phyloP scores from a whole-genome alignment of 78 protist genomes.

The Protostelium mycophagum region DNA sequence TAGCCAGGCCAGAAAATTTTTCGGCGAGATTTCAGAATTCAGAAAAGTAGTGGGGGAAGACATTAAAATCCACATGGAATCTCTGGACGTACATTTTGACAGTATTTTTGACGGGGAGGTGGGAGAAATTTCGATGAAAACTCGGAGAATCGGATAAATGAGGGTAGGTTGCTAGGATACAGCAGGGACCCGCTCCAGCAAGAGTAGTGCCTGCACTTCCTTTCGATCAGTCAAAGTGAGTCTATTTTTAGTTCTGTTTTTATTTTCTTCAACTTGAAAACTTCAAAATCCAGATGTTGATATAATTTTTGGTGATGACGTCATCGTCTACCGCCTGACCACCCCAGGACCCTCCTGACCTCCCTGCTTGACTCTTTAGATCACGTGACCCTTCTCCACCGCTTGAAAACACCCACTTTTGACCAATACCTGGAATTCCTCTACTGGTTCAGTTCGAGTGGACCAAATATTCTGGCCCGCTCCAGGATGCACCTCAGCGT shows the following conservation, averaged over 20 bases:
- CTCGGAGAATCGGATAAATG: too few relatives aligned
- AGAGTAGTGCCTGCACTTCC: not conserved
- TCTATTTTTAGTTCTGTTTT: not conserved
- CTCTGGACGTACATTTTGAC: too few relatives aligned
- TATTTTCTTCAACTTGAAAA: too few relatives aligned
- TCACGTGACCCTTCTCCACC: not conserved
- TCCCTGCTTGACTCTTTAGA: not conserved
- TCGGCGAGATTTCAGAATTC: too few relatives aligned
- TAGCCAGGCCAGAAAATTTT: too few relatives aligned
- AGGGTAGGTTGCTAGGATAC: not conserved
- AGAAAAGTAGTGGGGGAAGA: too few relatives aligned
- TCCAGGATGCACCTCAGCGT: not conserved
- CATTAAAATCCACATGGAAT: too few relatives aligned
- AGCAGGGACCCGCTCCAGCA: not conserved
- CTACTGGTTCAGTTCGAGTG: not conserved
- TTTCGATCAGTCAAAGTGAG: not conserved
- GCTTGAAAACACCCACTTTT: not conserved
- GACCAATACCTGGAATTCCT: not conserved
- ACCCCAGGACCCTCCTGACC: not conserved
- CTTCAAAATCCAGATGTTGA: too few relatives aligned
- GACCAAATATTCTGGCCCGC: not conserved
- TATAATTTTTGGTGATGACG: too few relatives aligned
- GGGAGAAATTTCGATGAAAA: too few relatives aligned
- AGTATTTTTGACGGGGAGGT: too few relatives aligned
- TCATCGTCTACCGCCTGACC: too few relatives aligned